phyloP scores from a whole-genome alignment of 768 basidiomycete species.

The Suillus clintonianus region DNA sequence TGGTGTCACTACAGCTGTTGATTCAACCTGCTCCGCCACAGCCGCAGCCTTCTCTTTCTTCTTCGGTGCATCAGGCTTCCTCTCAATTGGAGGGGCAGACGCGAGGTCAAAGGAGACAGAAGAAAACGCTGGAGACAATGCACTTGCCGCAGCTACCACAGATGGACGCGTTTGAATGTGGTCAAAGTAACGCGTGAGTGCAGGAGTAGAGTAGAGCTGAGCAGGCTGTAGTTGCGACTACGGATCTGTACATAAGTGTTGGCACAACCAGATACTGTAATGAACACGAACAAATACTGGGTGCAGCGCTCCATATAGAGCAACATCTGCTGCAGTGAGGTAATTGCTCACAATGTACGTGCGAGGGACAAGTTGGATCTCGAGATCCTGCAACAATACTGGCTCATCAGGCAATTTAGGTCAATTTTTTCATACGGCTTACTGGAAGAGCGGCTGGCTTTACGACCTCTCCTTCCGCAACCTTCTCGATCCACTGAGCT shows the following conservation, averaged over 20 bases:
- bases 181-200: constrained; percentile 92
- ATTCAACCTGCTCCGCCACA: constrained; percentile 32
- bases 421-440: constrained; percentile 7
- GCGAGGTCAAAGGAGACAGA: constrained; percentile 71
- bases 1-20: constrained; percentile 35
- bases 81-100: constrained; percentile 71
- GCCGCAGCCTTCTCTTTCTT: constrained; percentile 69
- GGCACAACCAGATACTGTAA: background rate
- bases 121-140: constrained; percentile 53
- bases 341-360: constrained; percentile 87
- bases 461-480: constrained; percentile 49
- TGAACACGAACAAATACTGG: constrained; percentile 65
- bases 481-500: constrained; percentile 68
- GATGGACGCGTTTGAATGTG: constrained; percentile 79
- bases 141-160: constrained; percentile 58
- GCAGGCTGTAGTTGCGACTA: constrained; percentile 71
- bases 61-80: constrained; percentile 72
- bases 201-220: constrained; percentile 79
- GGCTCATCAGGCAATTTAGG: background rate
- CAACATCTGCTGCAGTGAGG: constrained; percentile 88
- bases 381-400: constrained; percentile 56
- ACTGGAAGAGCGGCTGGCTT: constrained; percentile 55
- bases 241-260: constrained; percentile 10
- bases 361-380: constrained; percentile 67
- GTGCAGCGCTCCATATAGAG: constrained; percentile 87